Conservation (phyloP, 2,329 filamentous ascomycete species). For the Microthyrium microscopicum region DNA sequence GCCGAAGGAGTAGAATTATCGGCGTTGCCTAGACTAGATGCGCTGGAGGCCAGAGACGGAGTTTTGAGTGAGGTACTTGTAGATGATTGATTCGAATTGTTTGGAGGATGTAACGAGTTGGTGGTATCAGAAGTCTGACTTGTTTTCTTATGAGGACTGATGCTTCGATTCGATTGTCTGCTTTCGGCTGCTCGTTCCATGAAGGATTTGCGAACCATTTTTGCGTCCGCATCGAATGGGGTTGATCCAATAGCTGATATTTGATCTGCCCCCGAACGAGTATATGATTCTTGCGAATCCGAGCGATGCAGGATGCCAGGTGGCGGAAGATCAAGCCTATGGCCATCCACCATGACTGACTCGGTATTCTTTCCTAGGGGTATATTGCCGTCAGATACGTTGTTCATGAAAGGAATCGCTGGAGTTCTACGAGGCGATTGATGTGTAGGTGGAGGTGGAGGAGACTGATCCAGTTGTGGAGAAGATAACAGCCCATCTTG, state of each 20-base stretch:
- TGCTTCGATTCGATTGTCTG: conserved; percentile 5
- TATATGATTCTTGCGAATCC: conserved; percentile 1
- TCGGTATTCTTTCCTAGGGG: too few species aligned
- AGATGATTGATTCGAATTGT: conserved; percentile 15
- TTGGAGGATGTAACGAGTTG: conserved; percentile 9
- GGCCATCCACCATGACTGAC: too few species aligned
- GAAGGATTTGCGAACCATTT: conserved; percentile 6
- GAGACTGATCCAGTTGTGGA: conserved; percentile 2
- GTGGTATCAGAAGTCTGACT: conserved; percentile 2
- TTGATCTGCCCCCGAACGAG: conserved; percentile 2
- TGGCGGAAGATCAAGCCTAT: conserved; percentile 1
- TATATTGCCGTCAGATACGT: neutral
- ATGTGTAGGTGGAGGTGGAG: conserved; percentile 5
- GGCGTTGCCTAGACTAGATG: conserved; percentile 1
- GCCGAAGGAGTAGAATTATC: conserved; percentile 1
- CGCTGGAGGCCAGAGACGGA: conserved; percentile 6
- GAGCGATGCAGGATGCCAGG: neutral
- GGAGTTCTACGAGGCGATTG: conserved; percentile 1
- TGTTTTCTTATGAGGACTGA: neutral
- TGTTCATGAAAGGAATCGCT: conserved; percentile 1
- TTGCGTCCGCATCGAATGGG: conserved; percentile 8
- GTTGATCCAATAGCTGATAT: too few species aligned
- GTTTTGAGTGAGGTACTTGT: conserved; percentile 7
- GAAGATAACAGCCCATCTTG: conserved; percentile 7
- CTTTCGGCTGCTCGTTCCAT: too few species aligned